A percentile compares a stretch with the other conserved stretches of the same genome.
Conservation (phyloP, 352 stramenopile species). For the Phytophthora tentaculata region DNA sequence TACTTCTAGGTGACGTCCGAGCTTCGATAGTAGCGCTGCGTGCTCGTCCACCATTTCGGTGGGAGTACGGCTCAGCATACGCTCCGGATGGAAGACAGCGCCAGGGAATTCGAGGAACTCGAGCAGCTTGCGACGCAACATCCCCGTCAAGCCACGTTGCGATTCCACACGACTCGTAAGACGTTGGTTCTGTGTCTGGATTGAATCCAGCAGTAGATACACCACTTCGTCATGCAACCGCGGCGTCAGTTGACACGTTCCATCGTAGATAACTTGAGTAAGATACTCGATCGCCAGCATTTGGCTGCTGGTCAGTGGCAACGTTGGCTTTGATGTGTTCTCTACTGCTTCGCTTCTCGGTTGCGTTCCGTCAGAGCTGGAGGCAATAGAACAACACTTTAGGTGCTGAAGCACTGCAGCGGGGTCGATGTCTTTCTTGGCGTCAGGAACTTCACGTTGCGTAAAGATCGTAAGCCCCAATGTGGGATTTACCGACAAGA, state of each 20-base stretch:
- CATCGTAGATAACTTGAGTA: constrained; percentile 67
- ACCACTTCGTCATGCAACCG: constrained; percentile 83
- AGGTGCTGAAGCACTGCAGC: constrained; percentile 67
- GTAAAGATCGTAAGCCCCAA: constrained; percentile 85
- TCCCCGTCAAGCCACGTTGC: constrained; percentile 62
- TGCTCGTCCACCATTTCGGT: constrained; percentile 84
- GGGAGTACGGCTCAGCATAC: constrained; percentile 79
- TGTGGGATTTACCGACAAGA: constrained; percentile 59
- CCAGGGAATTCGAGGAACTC: constrained; percentile 64
- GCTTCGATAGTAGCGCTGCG: constrained; percentile 71
- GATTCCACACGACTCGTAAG: constrained; percentile 65
- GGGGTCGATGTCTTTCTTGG: constrained; percentile 70
- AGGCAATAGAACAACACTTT: constrained; percentile 57
- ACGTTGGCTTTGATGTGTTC: constrained; percentile 17
- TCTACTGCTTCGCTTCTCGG: constrained; percentile 14
- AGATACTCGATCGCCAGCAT: constrained; percentile 86
- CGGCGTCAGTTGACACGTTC: constrained; percentile 35
- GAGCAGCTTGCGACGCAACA: constrained; percentile 69
- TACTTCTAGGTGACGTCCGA: constrained; percentile 83
- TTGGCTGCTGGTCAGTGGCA: constrained; percentile 67
- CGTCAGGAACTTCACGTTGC: constrained; percentile 51
- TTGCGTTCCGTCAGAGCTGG: background rate
- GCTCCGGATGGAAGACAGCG: constrained; percentile 75
- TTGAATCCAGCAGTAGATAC: constrained; percentile 79
- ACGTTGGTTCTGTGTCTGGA: constrained; percentile 43